A percentile compares a stretch with the other conserved stretches of the same genome.
phyloP scores from a whole-genome alignment of 768 basidiomycete genomes.

The Lactarius hengduanensis region DNA sequence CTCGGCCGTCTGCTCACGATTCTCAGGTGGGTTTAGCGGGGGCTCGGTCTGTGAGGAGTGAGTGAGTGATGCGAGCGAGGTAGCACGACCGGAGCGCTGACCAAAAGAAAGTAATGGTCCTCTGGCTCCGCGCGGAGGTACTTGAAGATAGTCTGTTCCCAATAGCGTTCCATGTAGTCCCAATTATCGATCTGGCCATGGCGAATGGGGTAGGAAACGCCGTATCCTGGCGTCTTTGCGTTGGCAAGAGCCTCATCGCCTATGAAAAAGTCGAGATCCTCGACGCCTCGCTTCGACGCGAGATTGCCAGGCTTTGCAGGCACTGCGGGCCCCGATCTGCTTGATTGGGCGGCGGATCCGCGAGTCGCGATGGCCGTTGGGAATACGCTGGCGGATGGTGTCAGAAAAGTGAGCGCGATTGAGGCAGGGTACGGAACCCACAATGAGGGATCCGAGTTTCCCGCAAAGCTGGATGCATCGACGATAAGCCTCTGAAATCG shows the following conservation, averaged over 20 bases:
- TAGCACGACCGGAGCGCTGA: conserved; percentile 43
- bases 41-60: conserved; percentile 80
- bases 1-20: conserved; percentile 97
- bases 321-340: conserved; percentile 70
- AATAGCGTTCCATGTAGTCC: conserved; percentile 99
- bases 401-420: conserved; percentile 11
- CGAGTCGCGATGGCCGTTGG: conserved; percentile 96
- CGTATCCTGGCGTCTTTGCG: conserved; percentile 91
- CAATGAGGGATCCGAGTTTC: conserved; percentile 99
- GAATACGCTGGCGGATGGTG: conserved; percentile 66
- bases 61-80: neutral
- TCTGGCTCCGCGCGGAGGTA: conserved; percentile 98
- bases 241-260: conserved; percentile 97
- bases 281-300: conserved; percentile 94
- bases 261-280: conserved; percentile 99
- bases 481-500: neutral
- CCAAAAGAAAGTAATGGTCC: conserved; percentile 97
- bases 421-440: conserved; percentile 42
- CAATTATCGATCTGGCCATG: conserved; percentile 98
- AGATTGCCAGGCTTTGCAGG: conserved; percentile 87
- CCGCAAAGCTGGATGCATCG: conserved; percentile 70
- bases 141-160: conserved; percentile 99
- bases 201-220: conserved; percentile 92
- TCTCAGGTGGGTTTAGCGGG: conserved; percentile 96
- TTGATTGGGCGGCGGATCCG: conserved; percentile 58